Evolutionary conservation across 2,329 filamentous ascomycete genomes (phyloP), one percentile per base, ranked within the genome.

Genomic region (Triangularia setosa): DNA sequence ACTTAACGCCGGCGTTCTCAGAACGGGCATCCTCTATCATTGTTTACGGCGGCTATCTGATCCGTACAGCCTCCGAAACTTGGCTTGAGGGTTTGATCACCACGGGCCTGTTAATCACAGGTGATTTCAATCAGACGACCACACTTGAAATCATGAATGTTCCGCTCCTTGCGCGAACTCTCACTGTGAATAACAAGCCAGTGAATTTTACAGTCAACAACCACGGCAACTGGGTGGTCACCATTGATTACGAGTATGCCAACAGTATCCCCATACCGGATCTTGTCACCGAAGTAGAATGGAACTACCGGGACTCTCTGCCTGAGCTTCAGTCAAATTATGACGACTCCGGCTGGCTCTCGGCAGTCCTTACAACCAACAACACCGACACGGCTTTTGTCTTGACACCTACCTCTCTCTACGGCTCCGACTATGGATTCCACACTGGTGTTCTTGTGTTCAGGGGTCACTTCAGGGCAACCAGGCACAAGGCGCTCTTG

Each of bases 351-450:
- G 75, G 76, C 5, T 95, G 91, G 91, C 81, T 81, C 0, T 69
- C 72, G 0, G 90, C 90, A 0, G 77, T 88, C 65, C 78, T 85
- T 5, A 79, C 77, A 1, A 80, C 79, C 1, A 84, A 84, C 72
- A 92, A 92, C 73, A 85, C 83, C 0, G 82, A 79, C 0, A 93
- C 90, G 0, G 87, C 89, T 0, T 87, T 84, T 0, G 40, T 21
- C 4, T 8, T 21, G n/a, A 48, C 40, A 18, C 40, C 40, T 6
- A 48, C 40, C 7, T 87, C 85, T 0, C 82, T 93, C 0, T 91
- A 89, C 70, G 82, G 81, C 0, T 84, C 84, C 16, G 90, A 93
- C 74, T 93, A 93, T 71, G 90, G 90, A 24, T 93, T 87, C 75
- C 81, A 91, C 73, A 82, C 86, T 0, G 90, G 90, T 2, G 84